phyloP scores from a whole-genome alignment of 768 basidiomycete species.

The Boletus eberwhitei region DNA sequence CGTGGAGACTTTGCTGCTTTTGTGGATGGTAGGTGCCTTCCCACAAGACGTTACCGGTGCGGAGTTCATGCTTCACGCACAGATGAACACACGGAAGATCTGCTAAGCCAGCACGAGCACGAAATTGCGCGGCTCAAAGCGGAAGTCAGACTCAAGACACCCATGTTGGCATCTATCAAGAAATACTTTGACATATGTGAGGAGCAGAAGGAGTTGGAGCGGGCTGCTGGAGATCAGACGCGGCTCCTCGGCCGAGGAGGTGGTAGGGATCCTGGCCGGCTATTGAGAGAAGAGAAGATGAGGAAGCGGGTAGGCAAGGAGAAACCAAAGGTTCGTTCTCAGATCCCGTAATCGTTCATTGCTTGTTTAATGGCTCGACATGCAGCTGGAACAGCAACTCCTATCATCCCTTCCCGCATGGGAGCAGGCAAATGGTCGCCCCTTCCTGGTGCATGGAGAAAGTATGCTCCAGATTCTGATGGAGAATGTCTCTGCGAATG shows the following conservation, averaged over 20 bases:
- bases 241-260: slow-evolving; percentile 75
- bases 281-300: slow-evolving; percentile 96
- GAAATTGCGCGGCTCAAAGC: slow-evolving; percentile 80
- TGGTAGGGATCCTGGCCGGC: slow-evolving; percentile 74
- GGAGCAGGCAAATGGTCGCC: slow-evolving; percentile 71
- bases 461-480: slow-evolving; percentile 77
- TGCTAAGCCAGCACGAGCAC: slow-evolving; percentile 79
- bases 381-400: slow-evolving; percentile 86
- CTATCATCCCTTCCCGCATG: slow-evolving; percentile 74
- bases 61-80: not conserved
- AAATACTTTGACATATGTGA: slow-evolving; percentile 91
- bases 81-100: slow-evolving; percentile 90
- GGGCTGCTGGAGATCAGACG: slow-evolving; percentile 75
- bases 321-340: slow-evolving; percentile 73
- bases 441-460: slow-evolving; percentile 83
- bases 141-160: slow-evolving; percentile 75
- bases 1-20: slow-evolving; percentile 77
- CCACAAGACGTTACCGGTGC: not conserved
- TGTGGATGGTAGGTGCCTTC: slow-evolving; percentile 61
- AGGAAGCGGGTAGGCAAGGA: slow-evolving; percentile 89
- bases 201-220: slow-evolving; percentile 85
- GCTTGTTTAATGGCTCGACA: slow-evolving; percentile 34
- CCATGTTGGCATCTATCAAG: slow-evolving; percentile 69
- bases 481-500: slow-evolving; percentile 64
- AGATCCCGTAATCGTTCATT: not conserved